These are phyloP conservation scores for Persicaria maculosa DNA, from an alignment of 148 eudicot species.

Conservation along the genomic window DNA sequence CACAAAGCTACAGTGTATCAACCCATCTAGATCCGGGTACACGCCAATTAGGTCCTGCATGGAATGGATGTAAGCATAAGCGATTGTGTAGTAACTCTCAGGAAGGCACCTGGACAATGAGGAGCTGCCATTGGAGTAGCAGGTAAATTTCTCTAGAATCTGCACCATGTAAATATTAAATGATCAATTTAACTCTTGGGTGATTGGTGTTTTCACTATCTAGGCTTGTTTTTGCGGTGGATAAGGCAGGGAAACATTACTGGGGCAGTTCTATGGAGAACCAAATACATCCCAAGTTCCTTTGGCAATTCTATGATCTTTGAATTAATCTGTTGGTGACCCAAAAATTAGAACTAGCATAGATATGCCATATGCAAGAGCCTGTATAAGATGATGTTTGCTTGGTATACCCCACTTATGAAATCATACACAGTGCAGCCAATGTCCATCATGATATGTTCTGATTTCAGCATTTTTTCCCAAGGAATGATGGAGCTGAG, in stretches of 20 bases:
- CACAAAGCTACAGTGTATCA: slow-evolving; percentile 43
- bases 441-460: slow-evolving; percentile 21
- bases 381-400: not conserved
- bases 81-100: slow-evolving; percentile 20
- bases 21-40: slow-evolving; percentile 47
- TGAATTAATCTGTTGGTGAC: slow-evolving; percentile 25
- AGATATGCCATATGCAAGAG: not conserved
- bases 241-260: slow-evolving; percentile 19
- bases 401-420: slow-evolving; percentile 23
- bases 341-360: not conserved
- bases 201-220: not conserved
- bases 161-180: slow-evolving; percentile 17
- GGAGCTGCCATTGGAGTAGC: slow-evolving; percentile 19
- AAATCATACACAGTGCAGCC: slow-evolving; percentile 29
- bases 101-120: slow-evolving; percentile 24
- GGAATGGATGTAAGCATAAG: slow-evolving; percentile 43
- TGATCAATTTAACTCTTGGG: not conserved
- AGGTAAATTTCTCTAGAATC: slow-evolving; percentile 57
- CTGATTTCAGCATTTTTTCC: slow-evolving; percentile 12
- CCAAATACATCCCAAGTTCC: too few relatives aligned
- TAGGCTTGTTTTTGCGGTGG: not conserved
- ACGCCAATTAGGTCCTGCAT: slow-evolving; percentile 39
- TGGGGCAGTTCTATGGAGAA: slow-evolving; percentile 38
- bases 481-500: slow-evolving; percentile 28
- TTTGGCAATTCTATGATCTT: slow-evolving; percentile 16